Evolutionary conservation across 192 early-diverging fungal genomes (phyloP), one percentile per base, ranked within the genome.

Genomic region (Coemansia sp.): DNA sequence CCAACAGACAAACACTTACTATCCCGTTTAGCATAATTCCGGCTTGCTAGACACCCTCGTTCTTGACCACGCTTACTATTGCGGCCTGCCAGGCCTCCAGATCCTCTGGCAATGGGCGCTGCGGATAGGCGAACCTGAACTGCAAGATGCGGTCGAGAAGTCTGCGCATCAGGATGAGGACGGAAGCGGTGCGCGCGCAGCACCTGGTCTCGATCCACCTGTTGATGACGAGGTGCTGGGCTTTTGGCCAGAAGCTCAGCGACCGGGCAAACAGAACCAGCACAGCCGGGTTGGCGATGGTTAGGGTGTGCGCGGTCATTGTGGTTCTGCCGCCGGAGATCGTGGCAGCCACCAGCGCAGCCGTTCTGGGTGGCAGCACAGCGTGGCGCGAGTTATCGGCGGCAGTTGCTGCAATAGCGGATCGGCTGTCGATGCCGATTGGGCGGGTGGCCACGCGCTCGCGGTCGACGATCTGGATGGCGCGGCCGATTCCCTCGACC

Each of bases 161-260:
- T 26, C 45, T 42, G 2, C 74, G 38, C 63, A 75, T 61, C 43
- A 57, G 16, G 57, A 75, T 56, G 11, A 75, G 48, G 2, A 69
- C 64, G 1, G 37, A 16, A 15, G 74, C 66, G 0, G 74, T 66
- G 6, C 66, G 32, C 11, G 74, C 74, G 39, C 10, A 48, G 39
- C 74, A 75, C 11, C 42, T 53, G 49, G 42, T 45, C 9, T 65
- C 68, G 45, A 75, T 70, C 74, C 74, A 75, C 43, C 43, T n/a
- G 23, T 75, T 63, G 9, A 75, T 56, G 13, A 62, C 62, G 4
- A 75, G 9, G n/a, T 32, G 42, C 37, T 56, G 19, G 8, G 74
- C 68, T 12, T 70, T 65, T 2, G 74, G 74, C 74, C 74, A 75
- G 40, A 70, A 75, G 13, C 11, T 43, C 59, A 75, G 19, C 2